These are phyloP conservation scores for Ogataea pignaliae DNA, from an alignment of 805 yeast genomes.

Conservation along the genomic window DNA sequence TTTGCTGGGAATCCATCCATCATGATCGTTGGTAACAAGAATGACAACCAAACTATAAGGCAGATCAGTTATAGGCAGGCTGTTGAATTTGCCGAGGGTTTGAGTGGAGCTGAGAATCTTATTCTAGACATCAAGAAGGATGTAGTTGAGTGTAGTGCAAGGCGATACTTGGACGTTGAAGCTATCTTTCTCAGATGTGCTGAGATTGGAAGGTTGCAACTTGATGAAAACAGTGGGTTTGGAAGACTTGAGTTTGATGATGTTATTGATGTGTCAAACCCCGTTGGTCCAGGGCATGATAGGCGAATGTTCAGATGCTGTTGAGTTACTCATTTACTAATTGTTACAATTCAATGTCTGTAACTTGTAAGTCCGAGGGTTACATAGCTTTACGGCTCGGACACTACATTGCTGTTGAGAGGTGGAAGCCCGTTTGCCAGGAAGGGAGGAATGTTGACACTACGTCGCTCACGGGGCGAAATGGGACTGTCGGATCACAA, in stretches of 20 bases:
- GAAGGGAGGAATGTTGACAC: too few species aligned
- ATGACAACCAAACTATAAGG: slow-evolving; percentile 31
- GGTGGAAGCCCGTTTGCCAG: too few species aligned
- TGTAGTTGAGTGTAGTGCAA: slow-evolving; percentile 27
- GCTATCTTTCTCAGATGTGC: slow-evolving; percentile 24
- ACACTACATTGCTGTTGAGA: too few species aligned
- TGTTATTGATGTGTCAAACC: slow-evolving; percentile 19
- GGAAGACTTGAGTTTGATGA: slow-evolving; percentile 21
- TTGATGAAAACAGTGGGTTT: slow-evolving; percentile 13
- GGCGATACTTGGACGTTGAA: slow-evolving; percentile 23
- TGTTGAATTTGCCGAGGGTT: slow-evolving; percentile 22
- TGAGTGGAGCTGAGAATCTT: slow-evolving; percentile 16
- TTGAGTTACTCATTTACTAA: neutral
- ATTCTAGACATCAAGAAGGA: slow-evolving; percentile 22
- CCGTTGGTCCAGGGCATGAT: neutral
- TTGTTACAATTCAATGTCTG: too few species aligned
- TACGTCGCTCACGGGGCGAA: too few species aligned
- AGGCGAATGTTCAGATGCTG: slow-evolving; percentile 11
- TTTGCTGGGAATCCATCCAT: slow-evolving; percentile 26
- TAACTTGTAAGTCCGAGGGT: too few species aligned
- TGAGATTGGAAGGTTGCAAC: slow-evolving; percentile 19
- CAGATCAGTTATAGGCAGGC: slow-evolving; percentile 30
- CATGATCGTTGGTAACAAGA: slow-evolving; percentile 50
- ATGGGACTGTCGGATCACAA: too few species aligned
- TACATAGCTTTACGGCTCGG: too few species aligned